Percentiles rank a stretch among this genome's conserved stretches.
Conservation (phyloP, 2,329 filamentous ascomycete species). For the Zymoseptoria ardabiliae region DNA sequence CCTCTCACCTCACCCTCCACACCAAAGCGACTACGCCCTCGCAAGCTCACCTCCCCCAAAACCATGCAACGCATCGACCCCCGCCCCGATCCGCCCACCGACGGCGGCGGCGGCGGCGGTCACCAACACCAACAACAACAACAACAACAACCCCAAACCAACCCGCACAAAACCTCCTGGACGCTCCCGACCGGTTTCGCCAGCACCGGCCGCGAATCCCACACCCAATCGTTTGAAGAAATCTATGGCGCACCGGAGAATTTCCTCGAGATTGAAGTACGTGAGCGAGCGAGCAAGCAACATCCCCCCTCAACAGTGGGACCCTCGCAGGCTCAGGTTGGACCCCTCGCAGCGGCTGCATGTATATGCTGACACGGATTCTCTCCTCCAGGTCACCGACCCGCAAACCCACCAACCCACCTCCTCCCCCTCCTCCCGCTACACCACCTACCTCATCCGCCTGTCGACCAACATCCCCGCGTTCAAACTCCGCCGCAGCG, state of each 20-base stretch:
- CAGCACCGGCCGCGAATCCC: slow-evolving; percentile 22
- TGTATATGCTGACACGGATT: no score
- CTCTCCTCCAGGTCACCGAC: slow-evolving; percentile 89
- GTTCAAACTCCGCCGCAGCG: slow-evolving; percentile 82
- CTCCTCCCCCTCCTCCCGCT: slow-evolving; percentile 48
- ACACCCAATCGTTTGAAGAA: slow-evolving; percentile 85
- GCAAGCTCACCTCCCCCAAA: background rate
- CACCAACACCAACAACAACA: slow-evolving; percentile 1
- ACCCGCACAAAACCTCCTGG: background rate
- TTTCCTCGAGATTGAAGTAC: slow-evolving; percentile 94
- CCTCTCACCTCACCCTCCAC: background rate
- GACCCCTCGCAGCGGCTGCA: no score
- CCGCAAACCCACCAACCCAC: slow-evolving; percentile 92
- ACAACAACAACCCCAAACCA: background rate
- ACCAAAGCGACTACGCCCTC: no score
- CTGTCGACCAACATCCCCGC: slow-evolving; percentile 98
- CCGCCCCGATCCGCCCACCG: slow-evolving; percentile 12
- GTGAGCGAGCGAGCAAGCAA: no score
- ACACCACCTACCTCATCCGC: slow-evolving; percentile 97
- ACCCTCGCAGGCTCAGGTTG: no score
- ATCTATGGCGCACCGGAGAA: slow-evolving; percentile 98
- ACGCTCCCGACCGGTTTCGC: slow-evolving; percentile 28
- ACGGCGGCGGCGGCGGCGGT: background rate
- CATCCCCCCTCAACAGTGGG: no score
- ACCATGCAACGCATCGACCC: slow-evolving; percentile 27